phyloP scores from a whole-genome alignment of 306 rosid species.

The Acacia acuminata region DNA sequence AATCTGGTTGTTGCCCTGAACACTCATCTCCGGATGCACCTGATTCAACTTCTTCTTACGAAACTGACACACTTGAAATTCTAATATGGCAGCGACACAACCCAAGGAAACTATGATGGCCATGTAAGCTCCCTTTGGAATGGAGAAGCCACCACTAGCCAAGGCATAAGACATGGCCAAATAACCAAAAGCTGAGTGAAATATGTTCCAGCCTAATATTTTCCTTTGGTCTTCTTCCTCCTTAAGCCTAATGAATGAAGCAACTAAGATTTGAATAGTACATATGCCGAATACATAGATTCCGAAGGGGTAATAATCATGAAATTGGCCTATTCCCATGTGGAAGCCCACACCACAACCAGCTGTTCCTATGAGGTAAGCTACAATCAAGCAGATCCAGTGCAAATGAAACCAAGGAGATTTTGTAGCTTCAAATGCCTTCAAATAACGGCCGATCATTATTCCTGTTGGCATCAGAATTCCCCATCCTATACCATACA shows the following conservation, averaged over 20 bases:
- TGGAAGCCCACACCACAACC: constrained; percentile 31
- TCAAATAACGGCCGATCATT: constrained; percentile 34
- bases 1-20: not conserved
- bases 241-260: not conserved
- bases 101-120: not conserved
- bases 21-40: not conserved
- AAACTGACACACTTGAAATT: not conserved
- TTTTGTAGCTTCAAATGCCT: not conserved
- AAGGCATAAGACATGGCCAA: not conserved
- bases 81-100: not conserved
- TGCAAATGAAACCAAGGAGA: constrained; percentile 36
- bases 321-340: not conserved
- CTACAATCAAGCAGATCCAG: constrained; percentile 7
- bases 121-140: not conserved
- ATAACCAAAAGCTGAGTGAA: constrained; percentile 18
- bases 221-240: not conserved
- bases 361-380: not conserved
- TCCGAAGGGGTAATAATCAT: constrained; percentile 24
- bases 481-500: constrained; percentile 43
- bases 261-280: constrained; percentile 16
- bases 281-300: not conserved
- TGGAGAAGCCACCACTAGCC: constrained; percentile 24
- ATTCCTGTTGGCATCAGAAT: constrained; percentile 40
- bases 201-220: constrained; percentile 22
- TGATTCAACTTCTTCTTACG: not conserved